These are phyloP conservation scores for Pyrenochaeta sp. DNA, from an alignment of 2,329 filamentous ascomycete species.

Conservation along the genomic window DNA sequence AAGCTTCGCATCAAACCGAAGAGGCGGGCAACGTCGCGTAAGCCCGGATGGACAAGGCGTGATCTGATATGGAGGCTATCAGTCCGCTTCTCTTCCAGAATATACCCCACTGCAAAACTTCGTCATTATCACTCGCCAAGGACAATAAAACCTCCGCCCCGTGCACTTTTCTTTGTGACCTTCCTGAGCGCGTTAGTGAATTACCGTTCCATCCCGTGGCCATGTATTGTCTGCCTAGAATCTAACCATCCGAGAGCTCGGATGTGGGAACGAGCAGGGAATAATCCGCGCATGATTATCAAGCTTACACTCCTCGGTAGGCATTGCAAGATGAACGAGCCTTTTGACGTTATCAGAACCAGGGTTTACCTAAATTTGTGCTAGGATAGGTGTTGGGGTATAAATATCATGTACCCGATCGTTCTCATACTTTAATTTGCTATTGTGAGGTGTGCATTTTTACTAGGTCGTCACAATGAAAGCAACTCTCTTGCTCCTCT, in stretches of 20 bases:
- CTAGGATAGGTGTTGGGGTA: conserved; percentile 7
- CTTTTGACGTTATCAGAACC: conserved; percentile 29
- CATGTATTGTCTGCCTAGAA: conserved; percentile 22
- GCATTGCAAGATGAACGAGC: conserved; percentile 7
- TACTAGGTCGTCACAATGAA: conserved; percentile 31
- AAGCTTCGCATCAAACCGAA: not conserved
- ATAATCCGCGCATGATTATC: conserved; percentile 3
- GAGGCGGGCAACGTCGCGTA: not conserved
- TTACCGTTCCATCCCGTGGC: conserved; percentile 18
- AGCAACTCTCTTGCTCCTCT: conserved; percentile 31
- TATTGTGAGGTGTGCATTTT: conserved; percentile 5
- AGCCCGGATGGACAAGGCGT: not conserved
- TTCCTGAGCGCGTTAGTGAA: conserved; percentile 40
- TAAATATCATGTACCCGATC: conserved; percentile 15
- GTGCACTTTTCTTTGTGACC: conserved; percentile 32
- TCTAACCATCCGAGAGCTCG: conserved; percentile 3
- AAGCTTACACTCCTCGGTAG: conserved; percentile 6
- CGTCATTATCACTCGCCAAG: conserved; percentile 41
- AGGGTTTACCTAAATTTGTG: too few species aligned
- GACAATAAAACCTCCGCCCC: conserved; percentile 19
- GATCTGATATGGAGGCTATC: not conserved
- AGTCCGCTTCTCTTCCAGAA: not conserved
- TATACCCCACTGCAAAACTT: conserved; percentile 22
- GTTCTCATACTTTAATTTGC: conserved; percentile 4
- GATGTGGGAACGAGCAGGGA: conserved; percentile 7